A percentile compares a stretch with the other conserved stretches of the same genome.
phyloP scores from a whole-genome alignment of 2,329 filamentous ascomycete genomes.

The Scytalidium sp. region DNA sequence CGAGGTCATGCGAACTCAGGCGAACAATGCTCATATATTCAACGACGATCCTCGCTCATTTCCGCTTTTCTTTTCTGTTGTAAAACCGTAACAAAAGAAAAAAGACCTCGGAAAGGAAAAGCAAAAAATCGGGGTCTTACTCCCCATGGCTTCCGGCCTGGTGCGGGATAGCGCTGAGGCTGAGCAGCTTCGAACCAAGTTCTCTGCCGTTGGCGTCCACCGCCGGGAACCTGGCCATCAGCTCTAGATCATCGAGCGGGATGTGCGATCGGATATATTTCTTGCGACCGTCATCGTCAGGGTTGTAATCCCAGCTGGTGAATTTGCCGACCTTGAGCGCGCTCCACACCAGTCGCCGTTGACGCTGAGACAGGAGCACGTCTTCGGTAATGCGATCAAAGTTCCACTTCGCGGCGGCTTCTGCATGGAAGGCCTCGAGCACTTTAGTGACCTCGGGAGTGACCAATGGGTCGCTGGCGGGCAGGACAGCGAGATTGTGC shows the following conservation, averaged over 20 bases:
- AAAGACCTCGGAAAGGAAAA: no score
- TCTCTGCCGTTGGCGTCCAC: constrained; percentile 44
- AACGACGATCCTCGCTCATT: no score
- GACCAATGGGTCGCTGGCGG: constrained; percentile 28
- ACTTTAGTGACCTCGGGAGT: constrained; percentile 25
- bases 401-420: constrained; percentile 77
- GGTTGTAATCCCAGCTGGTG: constrained; percentile 84
- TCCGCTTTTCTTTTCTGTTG: no score
- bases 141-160: not conserved
- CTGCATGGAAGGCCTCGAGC: constrained; percentile 66
- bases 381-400: constrained; percentile 72
- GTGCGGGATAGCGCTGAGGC: not conserved
- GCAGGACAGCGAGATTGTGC: constrained; percentile 36
- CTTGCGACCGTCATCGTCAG: constrained; percentile 63
- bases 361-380: constrained; percentile 75
- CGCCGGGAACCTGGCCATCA: constrained; percentile 68
- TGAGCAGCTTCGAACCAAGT: not conserved
- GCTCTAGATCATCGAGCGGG: constrained; percentile 76
- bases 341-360: constrained; percentile 74
- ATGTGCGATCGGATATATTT: constrained; percentile 86
- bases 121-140: no score
- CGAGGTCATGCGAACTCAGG: no score
- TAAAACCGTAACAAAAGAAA: not conserved
- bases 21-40: no score
- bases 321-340: constrained; percentile 74